A percentile compares a stretch with the other conserved stretches of the same genome.
Conservation (phyloP, 2,329 filamentous ascomycete genomes). For the Ophiosphaerella korrae region DNA sequence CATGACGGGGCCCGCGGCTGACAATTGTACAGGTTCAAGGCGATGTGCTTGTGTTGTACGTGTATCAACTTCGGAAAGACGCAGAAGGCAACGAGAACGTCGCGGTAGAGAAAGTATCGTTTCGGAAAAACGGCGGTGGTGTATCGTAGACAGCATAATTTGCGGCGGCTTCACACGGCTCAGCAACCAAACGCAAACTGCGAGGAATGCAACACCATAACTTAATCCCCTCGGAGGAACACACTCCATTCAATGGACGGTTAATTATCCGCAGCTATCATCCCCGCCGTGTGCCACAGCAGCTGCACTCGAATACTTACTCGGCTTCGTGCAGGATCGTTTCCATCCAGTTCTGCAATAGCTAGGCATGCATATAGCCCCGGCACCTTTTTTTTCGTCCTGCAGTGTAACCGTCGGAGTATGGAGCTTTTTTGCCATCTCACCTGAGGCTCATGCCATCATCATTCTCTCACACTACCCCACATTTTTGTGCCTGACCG, state of each 20-base stretch:
- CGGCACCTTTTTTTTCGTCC: slow-evolving; percentile 8
- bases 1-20: slow-evolving; percentile 12
- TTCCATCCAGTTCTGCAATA: slow-evolving; percentile 1
- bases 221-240: slow-evolving; percentile 3
- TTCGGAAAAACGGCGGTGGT: slow-evolving; percentile 55
- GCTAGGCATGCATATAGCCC: slow-evolving; percentile 4
- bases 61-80: slow-evolving; percentile 69
- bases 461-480: slow-evolving; percentile 7
- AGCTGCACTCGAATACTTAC: slow-evolving; percentile 18
- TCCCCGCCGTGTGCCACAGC: slow-evolving; percentile 18
- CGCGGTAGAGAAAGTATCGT: slow-evolving; percentile 62
- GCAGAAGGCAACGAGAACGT: slow-evolving; percentile 59
- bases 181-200: slow-evolving; percentile 7
- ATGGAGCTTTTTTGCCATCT: slow-evolving; percentile 5
- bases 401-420: background rate
- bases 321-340: slow-evolving; percentile 28
- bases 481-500: slow-evolving; percentile 7
- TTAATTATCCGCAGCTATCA: slow-evolving; percentile 1
- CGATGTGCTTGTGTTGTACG: slow-evolving; percentile 92
- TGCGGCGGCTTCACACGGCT: slow-evolving; percentile 15
- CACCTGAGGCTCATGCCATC: slow-evolving; percentile 26
- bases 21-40: slow-evolving; percentile 75
- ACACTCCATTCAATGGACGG: background rate
- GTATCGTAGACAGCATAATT: slow-evolving; percentile 37
- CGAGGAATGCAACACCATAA: slow-evolving; percentile 5